Percentiles rank a stretch among this genome's conserved stretches.
phyloP scores from a whole-genome alignment of 2,329 filamentous ascomycete genomes.

The Venturia aucupariae region DNA sequence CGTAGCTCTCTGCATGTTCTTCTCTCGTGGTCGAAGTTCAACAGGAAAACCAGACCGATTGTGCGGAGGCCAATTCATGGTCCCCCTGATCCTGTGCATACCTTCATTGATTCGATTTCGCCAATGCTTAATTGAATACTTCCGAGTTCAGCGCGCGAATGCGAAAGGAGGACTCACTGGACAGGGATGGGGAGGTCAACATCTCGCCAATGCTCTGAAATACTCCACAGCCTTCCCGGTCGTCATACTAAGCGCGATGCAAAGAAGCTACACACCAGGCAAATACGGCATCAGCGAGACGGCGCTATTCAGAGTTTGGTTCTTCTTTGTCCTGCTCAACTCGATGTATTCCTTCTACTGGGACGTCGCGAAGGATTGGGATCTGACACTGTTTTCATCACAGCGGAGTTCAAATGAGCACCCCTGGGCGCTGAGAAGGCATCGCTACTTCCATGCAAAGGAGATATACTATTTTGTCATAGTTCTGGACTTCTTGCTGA shows the following conservation, averaged over 20 bases:
- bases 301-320: constrained; percentile 47
- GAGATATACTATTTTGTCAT: constrained; percentile 78
- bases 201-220: constrained; percentile 88
- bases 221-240: constrained; percentile 93
- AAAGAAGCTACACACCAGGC: constrained; percentile 62
- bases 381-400: constrained; percentile 68
- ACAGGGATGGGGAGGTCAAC: constrained; percentile 69
- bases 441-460: constrained; percentile 62
- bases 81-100: constrained; percentile 74
- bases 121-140: constrained; percentile 85
- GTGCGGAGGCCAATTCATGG: constrained; percentile 69
- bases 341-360: constrained; percentile 97
- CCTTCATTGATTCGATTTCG: constrained; percentile 80
- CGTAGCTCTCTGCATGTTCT: constrained; percentile 85
- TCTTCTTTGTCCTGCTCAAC: constrained; percentile 68
- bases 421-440: constrained; percentile 67
- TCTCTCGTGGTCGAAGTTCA: constrained; percentile 59
- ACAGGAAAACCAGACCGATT: constrained; percentile 72
- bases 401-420: constrained; percentile 54
- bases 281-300: constrained; percentile 45
- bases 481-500: constrained; percentile 64
- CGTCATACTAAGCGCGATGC: constrained; percentile 67
- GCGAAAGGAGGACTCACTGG: constrained; percentile 36
- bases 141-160: constrained; percentile 55
- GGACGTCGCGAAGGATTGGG: constrained; percentile 96